These are phyloP conservation scores for Aspergillus fructus DNA, from an alignment of 2,329 filamentous ascomycete genomes.

Conservation along the genomic window DNA sequence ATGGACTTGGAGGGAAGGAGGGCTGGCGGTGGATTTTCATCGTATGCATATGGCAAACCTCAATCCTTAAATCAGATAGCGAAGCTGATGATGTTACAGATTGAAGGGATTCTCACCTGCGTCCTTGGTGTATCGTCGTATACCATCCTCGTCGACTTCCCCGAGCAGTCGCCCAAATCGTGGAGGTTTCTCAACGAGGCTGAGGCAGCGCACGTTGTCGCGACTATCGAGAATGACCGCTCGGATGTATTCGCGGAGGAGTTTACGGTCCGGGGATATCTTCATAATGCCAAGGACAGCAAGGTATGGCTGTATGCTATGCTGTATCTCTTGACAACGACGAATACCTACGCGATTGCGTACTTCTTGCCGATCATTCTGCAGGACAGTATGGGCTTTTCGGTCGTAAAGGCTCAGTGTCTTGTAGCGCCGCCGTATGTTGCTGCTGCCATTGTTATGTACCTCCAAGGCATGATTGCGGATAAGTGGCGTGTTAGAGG, in stretches of 20 bases:
- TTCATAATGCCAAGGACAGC: slow-evolving; percentile 48
- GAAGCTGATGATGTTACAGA: background rate
- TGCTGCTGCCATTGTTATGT: slow-evolving; percentile 55
- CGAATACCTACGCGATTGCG: slow-evolving; percentile 72
- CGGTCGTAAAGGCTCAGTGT: slow-evolving; percentile 63
- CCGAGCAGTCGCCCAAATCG: slow-evolving; percentile 5
- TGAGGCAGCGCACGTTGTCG: slow-evolving; percentile 51
- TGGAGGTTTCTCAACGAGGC: slow-evolving; percentile 29
- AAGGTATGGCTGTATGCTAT: slow-evolving; percentile 58
- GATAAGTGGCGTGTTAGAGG: slow-evolving; percentile 66
- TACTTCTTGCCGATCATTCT: slow-evolving; percentile 81
- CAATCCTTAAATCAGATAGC: too few species aligned
- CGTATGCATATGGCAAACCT: background rate
- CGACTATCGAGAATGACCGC: slow-evolving; percentile 53
- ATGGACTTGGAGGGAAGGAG: slow-evolving; percentile 21
- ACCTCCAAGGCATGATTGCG: slow-evolving; percentile 56
- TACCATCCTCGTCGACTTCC: slow-evolving; percentile 3
- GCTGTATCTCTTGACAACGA: slow-evolving; percentile 59
- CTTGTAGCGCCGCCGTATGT: slow-evolving; percentile 68
- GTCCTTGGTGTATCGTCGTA: background rate
- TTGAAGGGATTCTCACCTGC: slow-evolving; percentile 2
- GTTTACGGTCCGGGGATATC: slow-evolving; percentile 50
- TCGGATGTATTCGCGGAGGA: slow-evolving; percentile 51
- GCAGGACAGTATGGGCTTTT: slow-evolving; percentile 61
- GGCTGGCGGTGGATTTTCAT: slow-evolving; percentile 27